Percentiles rank a stretch among this genome's conserved stretches.
These are phyloP conservation scores for Sutorius eximius DNA, from an alignment of 1,284 basidiomycete species.

Conservation along the genomic window DNA sequence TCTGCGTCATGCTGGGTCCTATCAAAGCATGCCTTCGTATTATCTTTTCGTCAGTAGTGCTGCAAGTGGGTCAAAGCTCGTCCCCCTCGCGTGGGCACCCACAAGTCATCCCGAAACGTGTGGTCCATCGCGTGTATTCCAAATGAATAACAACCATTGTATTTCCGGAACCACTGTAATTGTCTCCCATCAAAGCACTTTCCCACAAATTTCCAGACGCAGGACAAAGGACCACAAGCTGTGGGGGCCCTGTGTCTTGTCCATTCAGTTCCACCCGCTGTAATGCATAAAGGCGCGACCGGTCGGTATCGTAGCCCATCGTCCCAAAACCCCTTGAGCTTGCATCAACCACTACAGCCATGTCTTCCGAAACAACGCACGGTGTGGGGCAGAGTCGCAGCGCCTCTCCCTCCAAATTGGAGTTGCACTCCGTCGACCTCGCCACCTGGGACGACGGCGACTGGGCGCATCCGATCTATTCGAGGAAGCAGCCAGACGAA, in stretches of 20 bases:
- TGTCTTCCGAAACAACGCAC: constrained; percentile 1
- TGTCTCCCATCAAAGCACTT: constrained; percentile 18
- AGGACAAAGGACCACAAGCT: constrained; percentile 25
- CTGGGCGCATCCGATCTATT: constrained; percentile 19
- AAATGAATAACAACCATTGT: constrained; percentile 5
- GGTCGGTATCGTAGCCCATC: not conserved
- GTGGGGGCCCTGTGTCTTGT: constrained; percentile 12
- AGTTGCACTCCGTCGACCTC: constrained; percentile 27
- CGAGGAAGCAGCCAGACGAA: constrained; percentile 40
- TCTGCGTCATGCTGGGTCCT: not conserved
- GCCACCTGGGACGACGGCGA: constrained; percentile 27
- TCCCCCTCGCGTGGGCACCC: not conserved
- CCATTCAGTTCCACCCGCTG: constrained; percentile 5
- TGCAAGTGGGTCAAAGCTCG: constrained; percentile 5
- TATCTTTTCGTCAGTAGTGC: not conserved
- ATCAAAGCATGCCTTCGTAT: not conserved
- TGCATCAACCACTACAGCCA: not conserved
- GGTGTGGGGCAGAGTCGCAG: not conserved
- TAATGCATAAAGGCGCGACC: constrained; percentile 22
- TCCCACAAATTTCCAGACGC: constrained; percentile 5
- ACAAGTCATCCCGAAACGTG: not conserved
- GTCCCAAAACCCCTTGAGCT: not conserved
- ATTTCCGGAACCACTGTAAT: constrained; percentile 8
- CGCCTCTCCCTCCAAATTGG: not conserved
- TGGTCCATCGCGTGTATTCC: not conserved